phyloP scores from a whole-genome alignment of 768 basidiomycete species.

The Myochromella boudieri region DNA sequence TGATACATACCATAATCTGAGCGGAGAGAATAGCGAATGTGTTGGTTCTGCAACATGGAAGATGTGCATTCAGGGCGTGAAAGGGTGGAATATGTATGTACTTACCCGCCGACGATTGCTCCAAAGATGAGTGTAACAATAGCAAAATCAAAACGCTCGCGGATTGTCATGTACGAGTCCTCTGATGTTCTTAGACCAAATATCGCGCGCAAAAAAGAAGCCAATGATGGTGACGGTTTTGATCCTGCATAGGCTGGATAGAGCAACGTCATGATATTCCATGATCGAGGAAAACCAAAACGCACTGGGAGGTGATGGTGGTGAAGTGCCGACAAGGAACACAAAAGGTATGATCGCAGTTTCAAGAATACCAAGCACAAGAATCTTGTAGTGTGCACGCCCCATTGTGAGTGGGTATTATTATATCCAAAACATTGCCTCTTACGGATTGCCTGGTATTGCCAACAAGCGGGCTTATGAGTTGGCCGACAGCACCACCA shows the following conservation, averaged over 20 bases:
- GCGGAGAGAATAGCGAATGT: slow-evolving; percentile 65
- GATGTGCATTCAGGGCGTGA: neutral
- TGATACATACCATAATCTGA: slow-evolving; percentile 56
- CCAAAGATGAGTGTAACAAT: slow-evolving; percentile 64
- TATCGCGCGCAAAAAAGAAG: slow-evolving; percentile 55
- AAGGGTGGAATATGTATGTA: slow-evolving; percentile 10
- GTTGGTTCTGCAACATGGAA: slow-evolving; percentile 43
- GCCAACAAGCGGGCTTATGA: slow-evolving; percentile 65
- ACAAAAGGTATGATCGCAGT: slow-evolving; percentile 60
- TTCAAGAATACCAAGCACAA: slow-evolving; percentile 70
- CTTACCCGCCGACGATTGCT: slow-evolving; percentile 61
- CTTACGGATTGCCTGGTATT: slow-evolving; percentile 58
- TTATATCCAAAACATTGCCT: neutral
- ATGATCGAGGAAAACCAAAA: neutral
- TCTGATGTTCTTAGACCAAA: slow-evolving; percentile 39
- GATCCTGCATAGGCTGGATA: slow-evolving; percentile 64
- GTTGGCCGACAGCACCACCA: slow-evolving; percentile 71
- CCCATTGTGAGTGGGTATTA: neutral
- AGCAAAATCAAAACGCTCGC: slow-evolving; percentile 70
- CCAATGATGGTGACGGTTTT: slow-evolving; percentile 51
- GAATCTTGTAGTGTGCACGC: slow-evolving; percentile 51
- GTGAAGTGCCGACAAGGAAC: slow-evolving; percentile 57
- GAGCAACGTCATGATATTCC: neutral
- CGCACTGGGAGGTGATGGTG: slow-evolving; percentile 80
- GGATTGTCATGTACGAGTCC: slow-evolving; percentile 57